Base-by-base conservation (phyloP, 2,329 filamentous ascomycete species). In the Aspergillus clavatus region DNA sequence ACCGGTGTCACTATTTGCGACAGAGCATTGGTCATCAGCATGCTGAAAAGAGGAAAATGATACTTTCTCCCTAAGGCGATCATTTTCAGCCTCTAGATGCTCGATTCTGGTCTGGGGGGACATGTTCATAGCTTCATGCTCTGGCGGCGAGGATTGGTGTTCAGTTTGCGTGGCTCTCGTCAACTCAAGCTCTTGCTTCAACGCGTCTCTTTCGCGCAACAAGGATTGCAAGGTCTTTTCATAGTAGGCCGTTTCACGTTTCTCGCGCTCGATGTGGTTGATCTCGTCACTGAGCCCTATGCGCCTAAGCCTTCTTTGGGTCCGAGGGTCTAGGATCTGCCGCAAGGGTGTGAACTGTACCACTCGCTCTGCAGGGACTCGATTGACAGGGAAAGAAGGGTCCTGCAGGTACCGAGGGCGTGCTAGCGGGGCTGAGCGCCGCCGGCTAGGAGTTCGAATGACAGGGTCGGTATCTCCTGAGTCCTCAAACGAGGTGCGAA, bases 271-370 rank as follows among this genome's bases (percentile, higher is more conserved):
- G 28, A 71, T 63, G 19, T 62, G 56, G 50, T 73, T 73, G 46
- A 72, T 67, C 47, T 74, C 72, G 47, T 73, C 67, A 44, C 72
- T 75, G 38, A 76, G 52, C 4, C 72, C 69, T 41, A 68, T 62
- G 10, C 73, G 66, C 24, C 63, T 57, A 36, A 76, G 69, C 26
- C 71, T 66, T 28, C 73, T 62, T 48, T 68, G 67, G 2, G 67
- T 67, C 16, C 73, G 61, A 5, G 59, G 53, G 40, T 73, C 70
- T 18, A 76, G 52, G 2, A 69, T 63, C 45, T 74, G 68, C 10
- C 66, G 63, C 29, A 73, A 55, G 11, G 73, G 71, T 7, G 68
- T 67, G 43, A 74, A 75, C 40, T 74, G 71, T 3, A 73, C 41
- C n/a, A 65, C 58, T 7, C 59, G 59, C 21, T 63, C 58, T 3